Percentiles rank a stretch among this genome's conserved stretches.
Evolutionary conservation across 345 rosid species (phyloP).

Genomic region (Salix exigua): DNA sequence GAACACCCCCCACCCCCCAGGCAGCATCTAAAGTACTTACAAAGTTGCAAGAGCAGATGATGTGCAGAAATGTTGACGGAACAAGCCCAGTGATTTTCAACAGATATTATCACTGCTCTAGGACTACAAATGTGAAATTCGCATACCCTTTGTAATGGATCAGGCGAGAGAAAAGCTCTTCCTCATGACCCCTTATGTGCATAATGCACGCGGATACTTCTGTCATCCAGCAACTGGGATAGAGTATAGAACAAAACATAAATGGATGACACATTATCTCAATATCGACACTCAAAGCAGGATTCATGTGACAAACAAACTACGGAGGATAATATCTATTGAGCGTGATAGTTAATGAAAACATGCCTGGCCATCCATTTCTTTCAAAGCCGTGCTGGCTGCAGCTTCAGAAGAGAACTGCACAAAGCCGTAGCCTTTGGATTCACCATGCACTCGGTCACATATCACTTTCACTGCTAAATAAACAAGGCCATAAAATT

Average conservation of each 20-base stretch:
- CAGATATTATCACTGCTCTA: neutral
- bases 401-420: conserved; percentile 50
- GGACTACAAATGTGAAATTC: neutral
- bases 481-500: neutral
- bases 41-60: neutral
- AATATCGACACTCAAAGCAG: neutral
- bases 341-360: neutral
- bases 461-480: conserved; percentile 57
- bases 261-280: neutral
- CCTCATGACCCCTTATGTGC: conserved; percentile 33
- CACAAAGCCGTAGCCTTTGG: conserved; percentile 79
- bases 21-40: neutral
- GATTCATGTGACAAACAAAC: neutral
- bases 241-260: neutral
- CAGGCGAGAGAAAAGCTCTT: conserved; percentile 7
- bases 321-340: neutral
- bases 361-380: conserved; percentile 58
- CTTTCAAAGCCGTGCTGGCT: conserved; percentile 50
- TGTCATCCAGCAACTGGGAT: conserved; percentile 59
- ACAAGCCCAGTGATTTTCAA: neutral
- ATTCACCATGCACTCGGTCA: conserved; percentile 59
- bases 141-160: neutral
- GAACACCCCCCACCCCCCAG: neutral
- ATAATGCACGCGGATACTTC: conserved; percentile 53
- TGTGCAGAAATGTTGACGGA: neutral